Evolutionary conservation across 2,329 filamentous ascomycete genomes (phyloP), one percentile per base, ranked within the genome.

Genomic region (Venturia asperata): DNA sequence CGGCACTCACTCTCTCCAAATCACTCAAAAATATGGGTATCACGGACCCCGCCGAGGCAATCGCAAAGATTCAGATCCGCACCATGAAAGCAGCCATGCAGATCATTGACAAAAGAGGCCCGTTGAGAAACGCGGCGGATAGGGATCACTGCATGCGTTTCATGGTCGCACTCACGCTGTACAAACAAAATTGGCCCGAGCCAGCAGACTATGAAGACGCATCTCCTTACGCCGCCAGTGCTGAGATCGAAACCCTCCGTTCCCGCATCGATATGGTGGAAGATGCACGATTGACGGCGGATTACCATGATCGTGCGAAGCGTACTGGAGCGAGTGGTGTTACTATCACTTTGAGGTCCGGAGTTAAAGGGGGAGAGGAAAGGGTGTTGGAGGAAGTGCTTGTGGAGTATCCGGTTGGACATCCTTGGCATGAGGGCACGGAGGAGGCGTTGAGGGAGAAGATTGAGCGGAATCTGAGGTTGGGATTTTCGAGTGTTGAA

Each of bases 101-200:
- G 21, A 76, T 77, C 27, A 74, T 77, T 43, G 73, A 74, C 58
- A 77, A 76, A 43, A 62, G 24, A 1, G 72, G 71, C 0, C 56
- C 43, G n/a, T 61, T 76, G 45, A 43, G 63, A 1, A 74, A 73
- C 65, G 64, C 70, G 17, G 73, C 75, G 7, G 75, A 77, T 65
- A 69, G 75, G 11, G 75, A 76, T 67, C 75, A 77, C 56, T 75
- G 72, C 61, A 67, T 77, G 58, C 70, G 75, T 61, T 77, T 72
- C 63, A 70, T 74, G 37, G 67, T 76, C 21, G 72, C 74, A 4
- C 55, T 77, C 21, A 67, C 69, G 1, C 67, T 77, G 7, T 62
- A 75, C 24, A 77, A 77, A 63, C 72, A 71, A 0, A 34, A 39
- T 5, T 45, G 66, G 2, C 68, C 71, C 3, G 69, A 71, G 27